phyloP scores from a whole-genome alignment of 148 eudicot genomes.

The Diospyros kaki region DNA sequence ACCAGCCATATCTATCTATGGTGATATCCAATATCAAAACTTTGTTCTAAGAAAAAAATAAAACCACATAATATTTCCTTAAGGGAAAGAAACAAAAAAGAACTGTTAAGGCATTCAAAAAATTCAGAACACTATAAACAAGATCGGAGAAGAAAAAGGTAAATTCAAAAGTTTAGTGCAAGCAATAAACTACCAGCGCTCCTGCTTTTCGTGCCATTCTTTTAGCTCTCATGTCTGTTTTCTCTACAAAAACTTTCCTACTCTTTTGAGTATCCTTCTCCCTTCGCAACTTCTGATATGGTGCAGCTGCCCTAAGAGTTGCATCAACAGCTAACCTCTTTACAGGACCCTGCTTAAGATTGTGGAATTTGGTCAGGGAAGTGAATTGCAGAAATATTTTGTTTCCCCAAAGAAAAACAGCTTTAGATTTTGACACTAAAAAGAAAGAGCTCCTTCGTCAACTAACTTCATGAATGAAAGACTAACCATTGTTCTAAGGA shows the following conservation, averaged over 20 bases:
- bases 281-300: slow-evolving; percentile 91
- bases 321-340: slow-evolving; percentile 99
- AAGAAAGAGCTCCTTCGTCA: neutral
- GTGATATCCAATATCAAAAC: too few species aligned
- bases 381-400: neutral
- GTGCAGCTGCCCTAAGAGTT: slow-evolving; percentile 99
- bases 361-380: slow-evolving; percentile 4
- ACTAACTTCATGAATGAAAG: slow-evolving; percentile 7
- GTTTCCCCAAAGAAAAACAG: neutral
- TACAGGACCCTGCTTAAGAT: slow-evolving; percentile 73
- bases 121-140: neutral
- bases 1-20: too few species aligned
- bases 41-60: neutral
- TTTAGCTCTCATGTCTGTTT: slow-evolving; percentile 96
- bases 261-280: slow-evolving; percentile 56
- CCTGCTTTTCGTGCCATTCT: slow-evolving; percentile 99
- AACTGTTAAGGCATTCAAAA: neutral
- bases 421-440: neutral
- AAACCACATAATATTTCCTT: neutral
- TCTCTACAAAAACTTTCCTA: slow-evolving; percentile 93
- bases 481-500: neutral
- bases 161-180: neutral
- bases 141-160: slow-evolving; percentile 1
- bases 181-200: slow-evolving; percentile 62
- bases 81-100: neutral